Percentiles rank a stretch among this genome's conserved stretches.
These are phyloP conservation scores for Coffea humblotiana DNA, from an alignment of 305 asterid species.

Conservation along the genomic window DNA sequence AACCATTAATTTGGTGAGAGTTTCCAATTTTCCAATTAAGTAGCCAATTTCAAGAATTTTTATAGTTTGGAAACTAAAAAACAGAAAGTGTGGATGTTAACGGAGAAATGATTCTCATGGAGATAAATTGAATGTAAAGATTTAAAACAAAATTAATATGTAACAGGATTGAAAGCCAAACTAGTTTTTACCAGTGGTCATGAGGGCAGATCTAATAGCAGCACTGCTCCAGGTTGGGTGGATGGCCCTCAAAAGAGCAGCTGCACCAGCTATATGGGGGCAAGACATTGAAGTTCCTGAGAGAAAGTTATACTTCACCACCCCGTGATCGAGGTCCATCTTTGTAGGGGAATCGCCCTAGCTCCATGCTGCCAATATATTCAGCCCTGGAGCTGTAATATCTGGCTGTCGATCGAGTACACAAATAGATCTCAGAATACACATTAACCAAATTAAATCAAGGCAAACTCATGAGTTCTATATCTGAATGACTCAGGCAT, in stretches of 20 bases:
- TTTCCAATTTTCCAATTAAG: too few relatives aligned
- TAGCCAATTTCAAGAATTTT: too few relatives aligned
- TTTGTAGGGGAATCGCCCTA: constrained; percentile 71
- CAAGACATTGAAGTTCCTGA: constrained; percentile 97
- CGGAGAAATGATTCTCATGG: background rate
- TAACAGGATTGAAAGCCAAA: background rate
- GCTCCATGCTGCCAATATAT: constrained; percentile 94
- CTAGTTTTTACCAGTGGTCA: constrained; percentile 63
- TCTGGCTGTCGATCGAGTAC: constrained; percentile 54
- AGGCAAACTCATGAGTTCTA: background rate
- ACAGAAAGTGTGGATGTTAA: too few relatives aligned
- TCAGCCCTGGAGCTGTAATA: constrained; percentile 83
- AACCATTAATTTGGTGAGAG: too few relatives aligned
- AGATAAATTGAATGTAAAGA: background rate
- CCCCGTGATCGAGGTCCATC: constrained; percentile 45
- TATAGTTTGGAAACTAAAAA: too few relatives aligned
- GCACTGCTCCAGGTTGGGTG: constrained; percentile 96
- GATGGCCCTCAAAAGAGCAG: constrained; percentile 78
- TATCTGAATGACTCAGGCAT: background rate
- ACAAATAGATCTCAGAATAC: background rate
- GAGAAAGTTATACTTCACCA: constrained; percentile 57
- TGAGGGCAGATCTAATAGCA: constrained; percentile 88
- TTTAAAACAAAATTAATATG: background rate
- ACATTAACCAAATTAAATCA: background rate
- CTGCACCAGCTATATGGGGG: constrained; percentile 71